Percentiles rank a stretch among this genome's conserved stretches.
These are phyloP conservation scores for Sergeia podlipaevii DNA, from an alignment of 208 protist species.

Conservation along the genomic window DNA sequence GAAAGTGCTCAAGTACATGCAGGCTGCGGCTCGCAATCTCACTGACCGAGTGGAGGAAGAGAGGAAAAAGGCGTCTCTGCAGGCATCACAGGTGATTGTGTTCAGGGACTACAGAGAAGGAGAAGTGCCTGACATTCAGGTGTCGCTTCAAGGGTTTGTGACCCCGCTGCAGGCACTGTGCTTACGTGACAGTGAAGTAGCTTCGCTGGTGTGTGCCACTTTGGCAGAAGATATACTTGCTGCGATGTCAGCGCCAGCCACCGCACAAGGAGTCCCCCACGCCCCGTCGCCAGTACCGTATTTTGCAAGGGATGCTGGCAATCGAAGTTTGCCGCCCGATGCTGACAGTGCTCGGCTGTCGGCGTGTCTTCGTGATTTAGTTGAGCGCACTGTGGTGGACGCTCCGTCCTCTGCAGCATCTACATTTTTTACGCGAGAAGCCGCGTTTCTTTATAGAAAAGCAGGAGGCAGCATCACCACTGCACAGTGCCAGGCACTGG, in stretches of 20 bases:
- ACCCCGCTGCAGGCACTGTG: constrained; percentile 75
- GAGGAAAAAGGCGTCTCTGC: constrained; percentile 1
- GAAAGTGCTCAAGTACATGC: constrained; percentile 9
- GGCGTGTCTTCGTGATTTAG: too few relatives aligned
- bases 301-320: too few relatives aligned
- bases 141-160: constrained; percentile 67
- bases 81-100: constrained; percentile 11
- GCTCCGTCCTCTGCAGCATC: too few relatives aligned
- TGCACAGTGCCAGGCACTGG: too few relatives aligned
- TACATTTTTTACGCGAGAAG: too few relatives aligned
- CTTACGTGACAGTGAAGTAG: constrained; percentile 41
- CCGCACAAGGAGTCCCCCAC: background rate
- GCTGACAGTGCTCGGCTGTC: too few relatives aligned
- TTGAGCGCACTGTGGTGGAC: too few relatives aligned
- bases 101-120: constrained; percentile 50
- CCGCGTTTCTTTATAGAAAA: too few relatives aligned
- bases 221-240: constrained; percentile 6
- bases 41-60: constrained; percentile 10
- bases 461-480: too few relatives aligned
- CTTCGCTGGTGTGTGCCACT: constrained; percentile 18
- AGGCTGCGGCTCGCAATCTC: constrained; percentile 1
- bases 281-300: background rate
- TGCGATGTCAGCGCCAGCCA: too few relatives aligned
- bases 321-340: too few relatives aligned
- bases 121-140: constrained; percentile 81